Base-by-base conservation (phyloP, 805 yeast species). In the Monosporozyma unispora region DNA sequence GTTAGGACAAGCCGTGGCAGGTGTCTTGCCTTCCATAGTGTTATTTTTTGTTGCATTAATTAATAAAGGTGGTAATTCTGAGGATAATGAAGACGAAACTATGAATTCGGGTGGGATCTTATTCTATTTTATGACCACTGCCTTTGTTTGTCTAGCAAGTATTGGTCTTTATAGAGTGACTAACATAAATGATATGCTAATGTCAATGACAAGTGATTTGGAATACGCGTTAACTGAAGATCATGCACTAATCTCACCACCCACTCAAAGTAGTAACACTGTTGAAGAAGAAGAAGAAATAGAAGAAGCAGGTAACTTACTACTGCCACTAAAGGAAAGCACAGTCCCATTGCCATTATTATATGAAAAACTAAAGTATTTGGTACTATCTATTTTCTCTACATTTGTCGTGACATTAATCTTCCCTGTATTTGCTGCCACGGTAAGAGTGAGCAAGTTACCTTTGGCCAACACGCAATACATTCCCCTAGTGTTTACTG, bases 1-100 rank as follows among this genome's bases (percentile, higher is more conserved):
- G 84, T 90, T 90, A 3, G 99, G 99, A 1, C 96, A 91, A 65
- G 96, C 96, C 0, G 70, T 91, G 16, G 88, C 97, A 0, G 99
- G 99, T 2, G 96, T 93, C 0, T 69, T 91, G 33, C 98, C 99
- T 2, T 81, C 96, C 0, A 62, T 85, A 16, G 66, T 63, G 2
- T 47, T 67, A 12, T 60, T 67, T 35, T 18, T 81, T 84, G 12
- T 76, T 80, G 56, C 82, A 81, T 52, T 51, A 76, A 10, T 77
- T 84, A 39, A 45, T 23, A 37, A 16, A 18, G 46, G 40, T 1
- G 44, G 37, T 4, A 35, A 28, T 7, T 62, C 54, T 10, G 54
- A 62, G 11, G 39, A 9, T 1, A 12, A 16, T 10, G 21, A 41
- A 11, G 37, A 54, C 48, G n/a, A 68, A 62, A 43, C 54, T 54